These are phyloP conservation scores for Arabidopsis thaliana DNA, from an alignment of 345 rosid species.

Conservation along the genomic window TAIR10.1 NC_003074.8:22759001-22759500, in stretches of 20 bases:
- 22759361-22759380: not conserved
- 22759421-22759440: constrained; percentile 87
- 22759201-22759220: constrained; percentile 16
- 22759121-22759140: constrained; percentile 91
- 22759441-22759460: constrained; percentile 87
- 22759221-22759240: not conserved
- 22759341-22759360: no score
- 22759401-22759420: constrained; percentile 58
- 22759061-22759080: constrained; percentile 87
- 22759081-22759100: constrained; percentile 72
- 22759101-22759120: constrained; percentile 80
- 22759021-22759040: constrained; percentile 93
- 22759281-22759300: constrained; percentile 84
- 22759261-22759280: constrained; percentile 70
- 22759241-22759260: constrained; percentile 50
- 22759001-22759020: constrained; percentile 87
- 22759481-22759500: constrained; percentile 79
- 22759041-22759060: constrained; percentile 79
- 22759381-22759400: not conserved
- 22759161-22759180: constrained; percentile 41
- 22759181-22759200: not conserved
- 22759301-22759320: constrained; percentile 95
- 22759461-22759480: constrained; percentile 94
- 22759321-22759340: constrained; percentile 76
- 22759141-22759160: constrained; percentile 93